Base-by-base conservation (phyloP, 495 filamentous ascomycete species). In the Trichoderma erinaceum region DNA sequence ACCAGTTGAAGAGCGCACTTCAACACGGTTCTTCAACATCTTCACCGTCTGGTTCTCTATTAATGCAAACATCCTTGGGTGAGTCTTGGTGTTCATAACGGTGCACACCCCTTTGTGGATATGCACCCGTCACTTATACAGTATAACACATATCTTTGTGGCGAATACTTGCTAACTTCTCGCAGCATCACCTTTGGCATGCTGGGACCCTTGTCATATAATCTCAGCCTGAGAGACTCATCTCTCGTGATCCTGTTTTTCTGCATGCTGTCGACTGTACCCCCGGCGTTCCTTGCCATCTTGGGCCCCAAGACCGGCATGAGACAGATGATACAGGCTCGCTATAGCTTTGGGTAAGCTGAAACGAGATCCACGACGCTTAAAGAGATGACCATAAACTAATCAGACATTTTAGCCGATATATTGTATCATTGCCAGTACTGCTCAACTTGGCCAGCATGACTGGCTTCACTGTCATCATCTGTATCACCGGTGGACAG, bases 201-300 rank as follows among this genome's bases (percentile, higher is more conserved):
- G 78, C 74, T 86, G 7, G 84, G 83, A 1, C 82, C 81, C 4
- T 73, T 78, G 1, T 15, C 41, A 10, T 85, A 81, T 68, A 80
- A 79, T 27, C 72, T 87, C 75, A 77, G 76, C 44, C 75, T 87
- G n/a, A 74, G 84, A 48, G 84, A 87, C 69, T 75, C 82, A 1
- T 80, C 81, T 10, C 72, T 87, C 32, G 79, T 84, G 66, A 87
- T 87, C 66, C 66, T 87, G 18, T 87, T 87, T 76, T 86, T 86
- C 71, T 82, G 79, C 44, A 71, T 86, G 27, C 66, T 85, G 56
- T 80, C 79, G 5, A 80, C 82, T 0, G 66, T 78, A 4, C 73
- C 81, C 4, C 80, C 81, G n/a, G 82, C 81, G 4, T 86, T 84
- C 66, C 77, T 85, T 27, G 79, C 76, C 41, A 84, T 80, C 10